phyloP scores from a whole-genome alignment of 2,329 filamentous ascomycete genomes.

The Trichoderma oligosporum region DNA sequence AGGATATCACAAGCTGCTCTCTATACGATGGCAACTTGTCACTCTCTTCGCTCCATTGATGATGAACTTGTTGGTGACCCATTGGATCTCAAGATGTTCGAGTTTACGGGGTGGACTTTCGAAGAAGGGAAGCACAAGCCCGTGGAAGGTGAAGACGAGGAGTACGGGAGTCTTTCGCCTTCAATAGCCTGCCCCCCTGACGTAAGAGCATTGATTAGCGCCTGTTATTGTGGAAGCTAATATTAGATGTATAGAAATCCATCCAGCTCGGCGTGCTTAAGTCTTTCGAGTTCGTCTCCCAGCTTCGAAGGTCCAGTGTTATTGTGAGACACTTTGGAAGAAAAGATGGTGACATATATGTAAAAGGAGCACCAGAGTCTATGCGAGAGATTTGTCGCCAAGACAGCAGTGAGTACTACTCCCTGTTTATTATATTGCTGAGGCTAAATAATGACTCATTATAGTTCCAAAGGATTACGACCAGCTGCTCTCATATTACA shows the following conservation, averaged over 20 bases:
- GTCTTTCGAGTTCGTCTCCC: slow-evolving; percentile 91
- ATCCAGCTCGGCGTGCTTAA: slow-evolving; percentile 89
- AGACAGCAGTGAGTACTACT: slow-evolving; percentile 62
- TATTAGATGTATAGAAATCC: slow-evolving; percentile 38
- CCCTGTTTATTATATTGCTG: background rate
- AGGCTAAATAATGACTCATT: background rate
- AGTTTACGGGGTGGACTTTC: slow-evolving; percentile 89
- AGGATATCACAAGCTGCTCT: slow-evolving; percentile 58
- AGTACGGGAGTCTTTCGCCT: slow-evolving; percentile 73
- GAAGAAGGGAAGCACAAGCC: slow-evolving; percentile 76
- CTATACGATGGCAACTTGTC: slow-evolving; percentile 96
- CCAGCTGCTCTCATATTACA: slow-evolving; percentile 83
- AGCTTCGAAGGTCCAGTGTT: slow-evolving; percentile 87
- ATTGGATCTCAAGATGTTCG: slow-evolving; percentile 96
- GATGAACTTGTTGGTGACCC: slow-evolving; percentile 89
- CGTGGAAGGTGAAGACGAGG: slow-evolving; percentile 65
- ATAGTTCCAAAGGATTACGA: slow-evolving; percentile 82
- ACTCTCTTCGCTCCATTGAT: slow-evolving; percentile 83
- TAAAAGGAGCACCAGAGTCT: slow-evolving; percentile 94
- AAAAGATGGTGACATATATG: slow-evolving; percentile 79
- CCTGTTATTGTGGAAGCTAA: background rate
- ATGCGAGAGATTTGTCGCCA: slow-evolving; percentile 89
- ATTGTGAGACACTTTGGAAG: slow-evolving; percentile 85
- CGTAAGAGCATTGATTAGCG: slow-evolving; percentile 27
- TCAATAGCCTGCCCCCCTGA: slow-evolving; percentile 80